Percentiles rank a stretch among this genome's conserved stretches.
These are phyloP conservation scores for Acanthamoeba royreba DNA, from an alignment of 208 protist genomes.

Conservation along the genomic window DNA sequence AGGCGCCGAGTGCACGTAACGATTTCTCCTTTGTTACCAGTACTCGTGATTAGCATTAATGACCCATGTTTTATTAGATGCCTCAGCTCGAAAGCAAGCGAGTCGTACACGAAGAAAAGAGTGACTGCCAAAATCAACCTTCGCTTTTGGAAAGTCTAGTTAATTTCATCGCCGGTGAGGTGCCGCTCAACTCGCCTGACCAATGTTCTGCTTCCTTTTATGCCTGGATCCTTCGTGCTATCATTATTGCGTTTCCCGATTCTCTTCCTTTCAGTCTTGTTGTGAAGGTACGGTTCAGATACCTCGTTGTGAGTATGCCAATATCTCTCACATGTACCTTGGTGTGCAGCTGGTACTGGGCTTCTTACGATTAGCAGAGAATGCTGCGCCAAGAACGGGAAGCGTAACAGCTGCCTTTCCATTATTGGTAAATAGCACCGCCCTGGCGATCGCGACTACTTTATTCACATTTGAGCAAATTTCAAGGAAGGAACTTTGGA, in stretches of 20 bases:
- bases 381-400: not conserved
- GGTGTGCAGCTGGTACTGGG: not conserved
- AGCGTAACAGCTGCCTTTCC: not conserved
- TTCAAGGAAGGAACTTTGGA: not conserved
- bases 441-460: not conserved
- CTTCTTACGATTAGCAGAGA: not conserved
- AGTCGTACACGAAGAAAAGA: no score
- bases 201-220: not conserved
- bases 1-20: not conserved
- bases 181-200: not conserved
- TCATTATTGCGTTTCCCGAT: not conserved
- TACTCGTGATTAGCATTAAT: no score
- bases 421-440: not conserved
- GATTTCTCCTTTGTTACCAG: not conserved
- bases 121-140: no score
- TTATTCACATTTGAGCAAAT: not conserved
- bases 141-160: no score
- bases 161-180: not conserved
- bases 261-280: not conserved
- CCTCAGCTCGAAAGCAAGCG: no score
- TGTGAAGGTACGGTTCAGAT: no score
- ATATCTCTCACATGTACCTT: no score
- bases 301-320: no score
- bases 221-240: not conserved
- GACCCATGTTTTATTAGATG: no score